phyloP scores from a whole-genome alignment of 345 rosid genomes.

The Punica granatum region DNA sequence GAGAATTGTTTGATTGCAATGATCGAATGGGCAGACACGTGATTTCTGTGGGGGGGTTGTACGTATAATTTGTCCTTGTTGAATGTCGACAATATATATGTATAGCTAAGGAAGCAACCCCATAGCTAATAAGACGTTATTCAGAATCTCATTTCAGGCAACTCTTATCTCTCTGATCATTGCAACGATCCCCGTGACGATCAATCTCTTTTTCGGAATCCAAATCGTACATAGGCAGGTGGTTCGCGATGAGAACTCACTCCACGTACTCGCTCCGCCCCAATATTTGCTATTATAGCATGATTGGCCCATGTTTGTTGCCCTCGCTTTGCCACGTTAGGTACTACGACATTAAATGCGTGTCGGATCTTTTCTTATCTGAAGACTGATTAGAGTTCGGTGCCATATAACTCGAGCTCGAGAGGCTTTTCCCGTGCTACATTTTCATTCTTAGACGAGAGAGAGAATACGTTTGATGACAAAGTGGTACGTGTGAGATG shows the following conservation, averaged over 20 bases:
- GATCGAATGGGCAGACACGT: neutral
- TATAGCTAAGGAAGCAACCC: neutral
- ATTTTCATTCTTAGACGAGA: too few relatives aligned
- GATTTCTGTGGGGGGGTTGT: neutral
- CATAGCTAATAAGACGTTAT: neutral
- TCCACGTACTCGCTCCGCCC: too few relatives aligned
- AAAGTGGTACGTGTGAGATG: neutral
- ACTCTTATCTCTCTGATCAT: neutral
- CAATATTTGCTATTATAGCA: too few relatives aligned
- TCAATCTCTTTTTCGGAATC: neutral
- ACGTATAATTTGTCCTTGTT: neutral
- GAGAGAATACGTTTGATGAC: neutral
- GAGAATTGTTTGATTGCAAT: constrained; percentile 1
- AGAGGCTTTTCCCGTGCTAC: too few relatives aligned
- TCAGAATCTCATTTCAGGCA: neutral
- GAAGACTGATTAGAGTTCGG: too few relatives aligned
- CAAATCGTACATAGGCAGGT: neutral
- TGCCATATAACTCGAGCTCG: too few relatives aligned
- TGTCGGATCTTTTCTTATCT: too few relatives aligned
- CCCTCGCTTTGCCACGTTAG: too few relatives aligned
- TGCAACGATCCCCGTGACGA: neutral
- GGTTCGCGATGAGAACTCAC: too few relatives aligned
- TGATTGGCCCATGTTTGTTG: too few relatives aligned
- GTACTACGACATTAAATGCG: too few relatives aligned
- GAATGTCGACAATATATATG: neutral